phyloP scores from a whole-genome alignment of 805 yeast genomes.

The Middelhovenomyces tepae region DNA sequence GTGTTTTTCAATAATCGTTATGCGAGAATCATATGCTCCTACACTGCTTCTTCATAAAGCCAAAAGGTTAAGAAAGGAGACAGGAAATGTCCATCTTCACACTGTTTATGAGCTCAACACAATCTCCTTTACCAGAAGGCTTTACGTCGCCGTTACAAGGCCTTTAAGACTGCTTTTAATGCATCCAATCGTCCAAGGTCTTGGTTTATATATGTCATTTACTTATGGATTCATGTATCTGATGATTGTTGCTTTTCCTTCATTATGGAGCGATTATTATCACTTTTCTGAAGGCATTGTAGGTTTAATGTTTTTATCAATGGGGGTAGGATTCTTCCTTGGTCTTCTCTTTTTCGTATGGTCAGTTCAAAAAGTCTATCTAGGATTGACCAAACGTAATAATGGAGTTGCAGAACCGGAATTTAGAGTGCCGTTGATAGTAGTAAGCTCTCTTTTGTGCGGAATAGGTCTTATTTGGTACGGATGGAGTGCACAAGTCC shows the following conservation, averaged over 20 bases:
- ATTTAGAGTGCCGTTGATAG: conserved; percentile 44
- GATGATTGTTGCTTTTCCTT: conserved; percentile 52
- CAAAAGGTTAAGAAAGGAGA: conserved; percentile 36
- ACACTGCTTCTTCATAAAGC: conserved; percentile 42
- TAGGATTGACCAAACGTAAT: conserved; percentile 32
- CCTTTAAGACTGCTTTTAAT: conserved; percentile 45
- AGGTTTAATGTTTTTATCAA: conserved; percentile 51
- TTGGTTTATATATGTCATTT: conserved; percentile 58
- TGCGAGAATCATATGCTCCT: conserved; percentile 54
- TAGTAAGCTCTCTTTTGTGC: conserved; percentile 41
- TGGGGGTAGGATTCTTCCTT: conserved; percentile 45
- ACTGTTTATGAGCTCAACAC: conserved; percentile 43
- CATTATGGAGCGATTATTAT: conserved; percentile 39
- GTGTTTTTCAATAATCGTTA: conserved; percentile 35
- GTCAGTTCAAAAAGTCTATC: conserved; percentile 35
- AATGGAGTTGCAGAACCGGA: conserved; percentile 55
- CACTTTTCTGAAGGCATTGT: conserved; percentile 40
- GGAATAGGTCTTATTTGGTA: conserved; percentile 60
- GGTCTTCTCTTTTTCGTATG: conserved; percentile 45
- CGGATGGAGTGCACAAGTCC: conserved; percentile 59
- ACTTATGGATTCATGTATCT: conserved; percentile 59
- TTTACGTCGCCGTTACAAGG: conserved; percentile 42
- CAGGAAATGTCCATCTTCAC: conserved; percentile 49
- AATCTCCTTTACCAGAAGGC: conserved; percentile 16
- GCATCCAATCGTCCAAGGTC: conserved; percentile 56